Conservation (phyloP, 139 green algal species). For the Chlorella vulgaris region DNA sequence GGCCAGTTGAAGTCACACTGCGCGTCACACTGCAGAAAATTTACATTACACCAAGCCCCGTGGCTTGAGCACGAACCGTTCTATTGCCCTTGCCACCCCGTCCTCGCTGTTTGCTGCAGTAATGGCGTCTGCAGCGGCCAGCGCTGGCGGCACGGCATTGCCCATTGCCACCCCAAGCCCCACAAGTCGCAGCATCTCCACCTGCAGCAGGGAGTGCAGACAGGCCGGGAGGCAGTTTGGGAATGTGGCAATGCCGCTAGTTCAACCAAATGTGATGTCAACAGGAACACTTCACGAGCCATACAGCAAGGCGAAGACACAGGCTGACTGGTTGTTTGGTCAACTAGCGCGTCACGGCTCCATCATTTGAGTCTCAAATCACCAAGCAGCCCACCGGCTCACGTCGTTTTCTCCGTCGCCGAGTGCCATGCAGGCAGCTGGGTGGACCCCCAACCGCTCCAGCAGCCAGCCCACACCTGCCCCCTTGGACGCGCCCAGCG, state of each 20-base stretch:
- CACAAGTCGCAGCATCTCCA: constrained; percentile 82
- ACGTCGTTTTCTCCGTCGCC: constrained; percentile 66
- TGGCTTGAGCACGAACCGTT: constrained; percentile 73
- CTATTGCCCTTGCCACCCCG: constrained; percentile 86
- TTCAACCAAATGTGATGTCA: background rate
- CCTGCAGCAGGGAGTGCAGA: too few species aligned
- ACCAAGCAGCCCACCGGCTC: too few species aligned
- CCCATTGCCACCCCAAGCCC: constrained; percentile 78
- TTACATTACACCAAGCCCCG: constrained; percentile 27
- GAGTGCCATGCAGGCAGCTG: constrained; percentile 73
- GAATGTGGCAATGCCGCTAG: background rate
- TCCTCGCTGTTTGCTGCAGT: constrained; percentile 84
- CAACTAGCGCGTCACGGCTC: too few species aligned
- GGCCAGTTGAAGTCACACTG: too few species aligned
- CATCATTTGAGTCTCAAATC: too few species aligned
- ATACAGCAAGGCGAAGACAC: too few species aligned
- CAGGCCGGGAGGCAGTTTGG: background rate
- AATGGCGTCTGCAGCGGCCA: constrained; percentile 60
- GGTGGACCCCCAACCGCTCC: constrained; percentile 49
- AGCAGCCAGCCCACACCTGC: constrained; percentile 59
- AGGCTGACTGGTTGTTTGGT: too few species aligned
- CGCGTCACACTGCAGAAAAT: background rate
- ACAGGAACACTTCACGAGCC: background rate
- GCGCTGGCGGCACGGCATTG: constrained; percentile 66
- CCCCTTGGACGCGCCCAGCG: constrained; percentile 74